These are phyloP conservation scores for Adansonia madagascariensis DNA, from an alignment of 441 rosid genomes.

Conservation along the genomic window DNA sequence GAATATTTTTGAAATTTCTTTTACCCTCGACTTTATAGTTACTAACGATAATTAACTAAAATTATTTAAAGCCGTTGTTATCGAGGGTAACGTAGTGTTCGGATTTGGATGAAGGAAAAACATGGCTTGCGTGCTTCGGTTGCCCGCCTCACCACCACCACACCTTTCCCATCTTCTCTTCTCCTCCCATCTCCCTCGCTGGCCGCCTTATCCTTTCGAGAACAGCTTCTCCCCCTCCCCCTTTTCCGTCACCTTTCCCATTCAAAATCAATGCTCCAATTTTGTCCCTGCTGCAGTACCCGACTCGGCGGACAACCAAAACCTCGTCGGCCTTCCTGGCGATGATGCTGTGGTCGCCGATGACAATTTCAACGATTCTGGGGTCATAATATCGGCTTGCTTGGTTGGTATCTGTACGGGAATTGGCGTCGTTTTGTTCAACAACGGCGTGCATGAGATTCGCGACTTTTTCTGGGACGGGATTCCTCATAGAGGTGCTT, in stretches of 20 bases:
- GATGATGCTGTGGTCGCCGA: constrained; percentile 26
- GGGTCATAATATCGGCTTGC: constrained; percentile 59
- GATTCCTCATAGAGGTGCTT: constrained; percentile 78
- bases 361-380: constrained; percentile 30
- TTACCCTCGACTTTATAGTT: no score
- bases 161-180: not conserved
- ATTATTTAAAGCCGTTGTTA: not conserved
- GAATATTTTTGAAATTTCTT: no score
- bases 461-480: constrained; percentile 91
- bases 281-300: constrained; percentile 11
- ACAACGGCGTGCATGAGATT: constrained; percentile 65
- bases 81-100: not conserved
- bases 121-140: constrained; percentile 3
- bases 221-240: constrained; percentile 4
- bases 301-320: constrained; percentile 23
- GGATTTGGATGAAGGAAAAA: constrained; percentile 5
- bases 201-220: not conserved
- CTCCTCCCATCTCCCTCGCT: not conserved
- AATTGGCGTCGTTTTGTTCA: constrained; percentile 76
- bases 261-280: not conserved
- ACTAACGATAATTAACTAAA: not conserved
- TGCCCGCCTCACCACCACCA: constrained; percentile 12
- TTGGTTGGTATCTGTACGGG: constrained; percentile 78
- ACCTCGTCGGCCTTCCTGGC: not conserved
- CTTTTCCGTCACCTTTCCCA: constrained; percentile 18